Base-by-base conservation (phyloP, 169 alveolate species). In the Neospora caninum region DNA sequence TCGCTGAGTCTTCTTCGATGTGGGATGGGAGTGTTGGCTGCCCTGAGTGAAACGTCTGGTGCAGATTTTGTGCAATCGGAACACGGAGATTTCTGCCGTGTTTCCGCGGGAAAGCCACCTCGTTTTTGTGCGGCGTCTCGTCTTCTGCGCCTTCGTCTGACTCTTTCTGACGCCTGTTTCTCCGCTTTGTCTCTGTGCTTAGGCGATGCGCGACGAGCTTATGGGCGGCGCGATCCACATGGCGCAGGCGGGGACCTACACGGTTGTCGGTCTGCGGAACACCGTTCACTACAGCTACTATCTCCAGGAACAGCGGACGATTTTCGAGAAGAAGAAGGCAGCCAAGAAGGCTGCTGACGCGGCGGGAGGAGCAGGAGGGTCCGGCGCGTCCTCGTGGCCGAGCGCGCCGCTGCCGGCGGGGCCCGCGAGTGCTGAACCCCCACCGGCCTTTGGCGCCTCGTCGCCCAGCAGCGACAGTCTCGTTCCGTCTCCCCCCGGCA, bases 161-260 rank as follows among this genome's bases (percentile, higher is more conserved):
- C 58, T 4, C 13, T 13, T 7, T 7, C 4, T 4, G 58, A 49
- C 58, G 4, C 58, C 22, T 49, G 58, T 13, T 13, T 49, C 13
- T 13, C 13, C 58, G 58, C 13, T 49, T 69, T 67, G 88, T 42
- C 42, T 58, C 2, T 42, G 88, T 58, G 42, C 43, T 29, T 87
- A 88, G 93, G 93, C 87, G 45, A 39, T 42, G 87, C 38, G 84
- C 42, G 93, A 88, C 45, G 93, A 88, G 70, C 70, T 39, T 34
- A 88, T 64, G 87, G 93, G 93, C 27, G 93, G 93, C 27, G 80
- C 82, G 20, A 91, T 91, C 53, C 82, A 91, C 80, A 64, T 45
- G 54, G 94, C 88, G 0, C 94, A 91, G 80, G 82, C 70, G 41
- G 94, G 94, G 1, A 83, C 83, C 64, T 91, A 69, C 45, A 80